Base-by-base conservation (phyloP, 768 basidiomycete species). In the Agaricus sinodeliciosus region DNA sequence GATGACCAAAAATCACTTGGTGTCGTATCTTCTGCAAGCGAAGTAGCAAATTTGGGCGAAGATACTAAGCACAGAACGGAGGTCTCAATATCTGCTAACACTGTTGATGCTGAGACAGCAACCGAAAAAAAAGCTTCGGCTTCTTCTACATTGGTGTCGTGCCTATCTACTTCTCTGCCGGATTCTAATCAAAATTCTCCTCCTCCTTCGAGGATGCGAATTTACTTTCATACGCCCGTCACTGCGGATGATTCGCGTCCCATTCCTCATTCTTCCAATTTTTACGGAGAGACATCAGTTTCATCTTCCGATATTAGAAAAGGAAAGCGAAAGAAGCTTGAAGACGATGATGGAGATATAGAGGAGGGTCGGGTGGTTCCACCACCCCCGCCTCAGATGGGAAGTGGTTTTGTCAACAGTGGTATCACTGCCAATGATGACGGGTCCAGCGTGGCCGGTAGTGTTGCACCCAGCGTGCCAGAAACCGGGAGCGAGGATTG, bases 141-240 rank as follows among this genome's bases (percentile, higher is more conserved):
- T 27, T 37, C 18, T 28, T 44, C 50, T n/a, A 25, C 26, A 11
- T 40, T 36, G 35, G 37, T 53, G 69, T 60, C 66, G 64, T 58
- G 68, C 67, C 47, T 56, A 49, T 46, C 69, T 67, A 59, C 55
- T 62, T 18, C 58, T 22, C 44, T 64, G 41, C 54, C 65, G 34
- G 68, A 69, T 56, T 60, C 60, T 55, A 70, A 65, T 58, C 63
- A 64, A 39, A 67, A 57, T 69, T 65, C 79, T 62, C 67, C 84
- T 68, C 69, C 77, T 41, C 85, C 87, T 34, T 90, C 90, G 41
- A 85, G 90, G 57, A 84, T 93, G 61, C 87, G 90, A 62, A 89
- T 93, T 53, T 93, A 93, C 73, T 93, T 93, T 75, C 90, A 92
- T 72, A 91, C 90, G 22, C 90, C 90, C 56, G 87, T 87, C 57